Evolutionary conservation across 495 filamentous ascomycete species (phyloP).

Genomic region (Trypethelium eluteriae): DNA sequence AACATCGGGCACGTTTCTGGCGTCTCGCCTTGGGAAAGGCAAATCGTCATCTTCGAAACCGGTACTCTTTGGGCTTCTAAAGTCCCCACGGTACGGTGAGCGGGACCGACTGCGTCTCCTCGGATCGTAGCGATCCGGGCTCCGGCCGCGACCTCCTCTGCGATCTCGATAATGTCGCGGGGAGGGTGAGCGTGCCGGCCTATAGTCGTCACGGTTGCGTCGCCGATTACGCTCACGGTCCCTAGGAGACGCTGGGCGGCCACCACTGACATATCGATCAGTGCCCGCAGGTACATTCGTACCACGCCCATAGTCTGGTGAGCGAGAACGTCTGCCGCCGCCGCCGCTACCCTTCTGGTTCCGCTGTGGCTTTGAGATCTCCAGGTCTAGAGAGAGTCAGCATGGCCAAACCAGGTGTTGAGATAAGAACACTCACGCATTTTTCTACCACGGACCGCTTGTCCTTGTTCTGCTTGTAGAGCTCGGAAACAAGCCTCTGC

Average conservation of each 20-base stretch:
- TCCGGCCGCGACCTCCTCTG: conserved; percentile 55
- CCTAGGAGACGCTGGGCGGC: conserved; percentile 21
- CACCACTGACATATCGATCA: conserved; percentile 32
- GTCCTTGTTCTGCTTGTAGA: conserved; percentile 68
- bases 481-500: conserved; percentile 62
- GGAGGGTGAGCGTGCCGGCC: conserved; percentile 56
- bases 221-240: conserved; percentile 23
- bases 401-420: not conserved
- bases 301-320: conserved; percentile 59
- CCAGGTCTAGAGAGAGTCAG: conserved; percentile 59
- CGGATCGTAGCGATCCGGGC: conserved; percentile 44
- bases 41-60: conserved; percentile 48
- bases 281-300: conserved; percentile 25
- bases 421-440: conserved; percentile 63
- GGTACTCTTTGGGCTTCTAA: not conserved
- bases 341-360: conserved; percentile 37
- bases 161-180: conserved; percentile 53
- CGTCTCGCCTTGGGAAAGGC: conserved; percentile 64
- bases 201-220: conserved; percentile 49
- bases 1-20: conserved; percentile 79
- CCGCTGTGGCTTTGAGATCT: conserved; percentile 80
- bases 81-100: not conserved
- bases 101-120: conserved; percentile 31
- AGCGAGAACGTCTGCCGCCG: conserved; percentile 53
- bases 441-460: conserved; percentile 69